Evolutionary conservation across 176 grass and related monocot species (phyloP).

Genomic region (Raddia distichophylla): DNA sequence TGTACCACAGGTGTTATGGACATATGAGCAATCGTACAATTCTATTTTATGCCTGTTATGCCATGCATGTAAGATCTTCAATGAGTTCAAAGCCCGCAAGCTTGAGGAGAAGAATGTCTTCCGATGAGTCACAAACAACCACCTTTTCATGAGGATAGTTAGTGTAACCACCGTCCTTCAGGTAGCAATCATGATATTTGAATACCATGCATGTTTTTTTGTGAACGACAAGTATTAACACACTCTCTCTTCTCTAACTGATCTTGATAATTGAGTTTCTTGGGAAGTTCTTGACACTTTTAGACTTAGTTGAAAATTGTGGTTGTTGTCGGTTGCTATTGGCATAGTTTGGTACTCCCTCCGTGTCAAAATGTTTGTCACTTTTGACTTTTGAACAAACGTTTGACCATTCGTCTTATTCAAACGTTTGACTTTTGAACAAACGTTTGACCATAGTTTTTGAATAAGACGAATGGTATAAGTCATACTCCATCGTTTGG

Average conservation of each 20-base stretch:
- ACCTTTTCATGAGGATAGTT: slow-evolving; percentile 64
- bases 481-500: too few relatives aligned
- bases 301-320: slow-evolving; percentile 56
- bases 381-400: too few relatives aligned
- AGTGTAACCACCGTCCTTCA: slow-evolving; percentile 56
- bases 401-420: too few relatives aligned
- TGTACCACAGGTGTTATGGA: too few relatives aligned
- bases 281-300: slow-evolving; percentile 62
- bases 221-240: not conserved
- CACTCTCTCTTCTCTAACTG: slow-evolving; percentile 22
- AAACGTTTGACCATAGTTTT: too few relatives aligned
- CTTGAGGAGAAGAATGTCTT: slow-evolving; percentile 70
- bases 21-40: too few relatives aligned
- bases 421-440: too few relatives aligned
- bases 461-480: too few relatives aligned
- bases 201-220: not conserved
- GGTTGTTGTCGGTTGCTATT: slow-evolving; percentile 61
- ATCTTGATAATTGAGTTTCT: slow-evolving; percentile 72
- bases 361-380: too few relatives aligned
- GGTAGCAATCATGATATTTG: slow-evolving; percentile 24
- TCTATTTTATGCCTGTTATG: not conserved
- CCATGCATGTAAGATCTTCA: slow-evolving; percentile 53
- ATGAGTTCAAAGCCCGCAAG: slow-evolving; percentile 73
- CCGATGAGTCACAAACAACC: slow-evolving; percentile 48
- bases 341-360: too few relatives aligned